Conservation (phyloP, 2,329 filamentous ascomycete genomes). For the Nannizziopsis barbatae region DNA sequence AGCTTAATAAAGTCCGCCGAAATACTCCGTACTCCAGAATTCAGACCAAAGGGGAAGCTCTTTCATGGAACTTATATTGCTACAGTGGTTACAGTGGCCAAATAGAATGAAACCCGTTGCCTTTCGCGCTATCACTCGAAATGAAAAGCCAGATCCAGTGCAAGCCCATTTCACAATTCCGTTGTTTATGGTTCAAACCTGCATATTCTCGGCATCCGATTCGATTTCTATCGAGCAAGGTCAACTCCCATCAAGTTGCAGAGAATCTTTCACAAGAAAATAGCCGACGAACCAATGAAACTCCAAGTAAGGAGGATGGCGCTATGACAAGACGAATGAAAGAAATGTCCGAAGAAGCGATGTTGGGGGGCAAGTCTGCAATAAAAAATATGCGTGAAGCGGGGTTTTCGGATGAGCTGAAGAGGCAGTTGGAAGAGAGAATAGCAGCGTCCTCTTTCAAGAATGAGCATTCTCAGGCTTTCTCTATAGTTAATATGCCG, state of each 20-base stretch:
- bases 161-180: constrained; percentile 16
- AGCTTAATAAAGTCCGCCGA: background rate
- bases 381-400: constrained; percentile 49
- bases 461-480: constrained; percentile 42
- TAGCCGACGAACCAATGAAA: constrained; percentile 11
- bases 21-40: background rate
- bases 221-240: background rate
- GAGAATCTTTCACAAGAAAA: background rate
- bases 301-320: constrained; percentile 33
- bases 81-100: too few relatives aligned
- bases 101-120: too few relatives aligned
- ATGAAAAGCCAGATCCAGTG: constrained; percentile 5
- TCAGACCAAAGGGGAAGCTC: background rate
- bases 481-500: constrained; percentile 45
- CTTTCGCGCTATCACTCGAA: background rate
- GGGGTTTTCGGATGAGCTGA: constrained; percentile 52
- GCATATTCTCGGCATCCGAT: background rate
- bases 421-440: constrained; percentile 46
- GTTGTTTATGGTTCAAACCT: constrained; percentile 9
- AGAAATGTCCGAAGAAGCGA: constrained; percentile 49
- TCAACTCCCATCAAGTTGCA: constrained; percentile 13
- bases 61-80: too few relatives aligned
- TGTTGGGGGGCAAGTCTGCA: constrained; percentile 46
- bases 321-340: constrained; percentile 49
- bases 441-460: constrained; percentile 47